phyloP scores from a whole-genome alignment of 441 rosid genomes.

The Bruguiera hainesii region DNA sequence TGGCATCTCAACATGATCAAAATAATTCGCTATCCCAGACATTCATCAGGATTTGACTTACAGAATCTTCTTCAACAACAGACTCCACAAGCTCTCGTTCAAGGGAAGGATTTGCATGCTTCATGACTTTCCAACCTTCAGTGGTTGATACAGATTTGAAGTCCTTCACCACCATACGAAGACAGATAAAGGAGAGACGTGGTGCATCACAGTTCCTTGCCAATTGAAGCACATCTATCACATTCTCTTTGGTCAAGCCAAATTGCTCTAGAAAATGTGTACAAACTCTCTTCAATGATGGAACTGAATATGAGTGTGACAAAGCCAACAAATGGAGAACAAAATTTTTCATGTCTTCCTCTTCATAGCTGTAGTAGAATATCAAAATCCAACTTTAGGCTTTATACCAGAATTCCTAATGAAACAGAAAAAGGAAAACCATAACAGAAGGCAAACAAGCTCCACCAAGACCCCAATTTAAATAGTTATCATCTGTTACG shows the following conservation, averaged over 20 bases:
- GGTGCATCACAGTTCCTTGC: slow-evolving; percentile 69
- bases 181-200: slow-evolving; percentile 54
- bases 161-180: slow-evolving; percentile 59
- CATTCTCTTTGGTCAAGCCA: slow-evolving; percentile 66
- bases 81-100: slow-evolving; percentile 75
- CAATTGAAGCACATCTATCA: slow-evolving; percentile 73
- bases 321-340: slow-evolving; percentile 73
- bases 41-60: slow-evolving; percentile 33
- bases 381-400: slow-evolving; percentile 6
- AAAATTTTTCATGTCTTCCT: slow-evolving; percentile 58
- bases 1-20: not conserved
- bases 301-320: slow-evolving; percentile 67
- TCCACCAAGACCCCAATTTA: too few species aligned
- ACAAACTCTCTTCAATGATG: slow-evolving; percentile 66
- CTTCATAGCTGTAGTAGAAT: slow-evolving; percentile 59
- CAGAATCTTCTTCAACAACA: slow-evolving; percentile 67
- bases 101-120: slow-evolving; percentile 49
- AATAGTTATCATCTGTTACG: too few species aligned
- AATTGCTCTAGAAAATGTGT: slow-evolving; percentile 45
- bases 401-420: not conserved
- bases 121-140: slow-evolving; percentile 90
- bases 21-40: not conserved
- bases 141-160: slow-evolving; percentile 64
- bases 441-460: not conserved
- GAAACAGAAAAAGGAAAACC: not conserved